Evolutionary conservation across 192 early-diverging fungal genomes (phyloP).

Genomic region (Dispira simplex): DNA sequence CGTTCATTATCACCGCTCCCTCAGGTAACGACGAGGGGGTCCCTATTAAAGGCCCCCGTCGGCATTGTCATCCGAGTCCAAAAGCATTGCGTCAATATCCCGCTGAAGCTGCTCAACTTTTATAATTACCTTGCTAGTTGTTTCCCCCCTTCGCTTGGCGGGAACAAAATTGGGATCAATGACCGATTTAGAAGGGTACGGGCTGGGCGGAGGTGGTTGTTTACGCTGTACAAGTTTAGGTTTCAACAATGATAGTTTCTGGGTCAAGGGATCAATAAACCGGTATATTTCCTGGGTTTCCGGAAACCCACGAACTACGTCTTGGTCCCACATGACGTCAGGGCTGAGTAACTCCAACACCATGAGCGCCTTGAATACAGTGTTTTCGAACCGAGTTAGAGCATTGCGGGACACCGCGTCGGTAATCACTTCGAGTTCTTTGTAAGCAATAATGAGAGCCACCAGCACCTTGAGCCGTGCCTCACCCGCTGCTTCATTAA

Average conservation of each 20-base stretch:
- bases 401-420: slow-evolving; percentile 40
- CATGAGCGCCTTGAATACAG: slow-evolving; percentile 31
- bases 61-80: slow-evolving; percentile 4
- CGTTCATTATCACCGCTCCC: too few relatives aligned
- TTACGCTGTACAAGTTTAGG: neutral
- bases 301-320: neutral
- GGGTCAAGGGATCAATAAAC: slow-evolving; percentile 1
- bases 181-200: neutral
- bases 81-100: slow-evolving; percentile 8
- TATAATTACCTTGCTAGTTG: neutral
- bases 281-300: neutral
- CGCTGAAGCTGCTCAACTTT: slow-evolving; percentile 4
- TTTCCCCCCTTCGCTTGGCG: neutral
- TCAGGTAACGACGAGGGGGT: too few relatives aligned
- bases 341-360: neutral
- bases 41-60: too few relatives aligned
- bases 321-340: too few relatives aligned
- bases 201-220: neutral
- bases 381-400: slow-evolving; percentile 34
- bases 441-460: slow-evolving; percentile 20
- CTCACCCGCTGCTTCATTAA: slow-evolving; percentile 26
- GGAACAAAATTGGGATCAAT: neutral
- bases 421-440: slow-evolving; percentile 28
- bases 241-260: neutral
- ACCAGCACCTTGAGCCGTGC: slow-evolving; percentile 22